These are phyloP conservation scores for Hysterium pulicare DNA, from an alignment of 2,329 filamentous ascomycete species.

Conservation along the genomic window DNA sequence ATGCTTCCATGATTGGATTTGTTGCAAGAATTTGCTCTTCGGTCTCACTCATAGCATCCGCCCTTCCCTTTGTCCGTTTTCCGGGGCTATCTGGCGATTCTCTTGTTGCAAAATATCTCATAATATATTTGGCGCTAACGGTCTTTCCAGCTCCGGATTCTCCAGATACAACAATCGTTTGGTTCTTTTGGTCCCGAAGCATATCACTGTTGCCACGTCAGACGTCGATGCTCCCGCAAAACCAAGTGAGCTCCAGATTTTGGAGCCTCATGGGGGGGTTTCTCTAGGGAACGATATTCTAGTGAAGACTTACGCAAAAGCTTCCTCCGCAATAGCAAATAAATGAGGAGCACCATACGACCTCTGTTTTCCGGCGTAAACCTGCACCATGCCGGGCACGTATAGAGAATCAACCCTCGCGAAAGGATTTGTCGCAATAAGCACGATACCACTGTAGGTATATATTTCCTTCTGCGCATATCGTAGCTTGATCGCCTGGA, in stretches of 20 bases:
- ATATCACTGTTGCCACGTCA: slow-evolving; percentile 66
- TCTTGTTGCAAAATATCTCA: slow-evolving; percentile 98
- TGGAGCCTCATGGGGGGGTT: not conserved
- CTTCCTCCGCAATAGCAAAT: slow-evolving; percentile 98
- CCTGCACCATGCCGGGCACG: slow-evolving; percentile 99
- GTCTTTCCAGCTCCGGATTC: slow-evolving; percentile 99
- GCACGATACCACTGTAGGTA: slow-evolving; percentile 97
- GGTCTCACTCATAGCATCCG: slow-evolving; percentile 88
- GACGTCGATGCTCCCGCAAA: too few relatives aligned
- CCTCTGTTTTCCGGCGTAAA: slow-evolving; percentile 95
- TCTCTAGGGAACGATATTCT: slow-evolving; percentile 1
- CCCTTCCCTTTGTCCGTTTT: slow-evolving; percentile 69
- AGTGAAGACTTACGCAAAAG: slow-evolving; percentile 76
- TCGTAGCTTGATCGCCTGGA: slow-evolving; percentile 95
- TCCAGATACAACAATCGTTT: slow-evolving; percentile 98
- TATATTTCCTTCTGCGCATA: slow-evolving; percentile 99
- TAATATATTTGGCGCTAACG: slow-evolving; percentile 99
- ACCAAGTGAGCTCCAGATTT: too few relatives aligned
- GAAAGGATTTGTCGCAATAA: slow-evolving; percentile 98
- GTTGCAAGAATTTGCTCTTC: slow-evolving; percentile 98
- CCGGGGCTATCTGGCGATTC: slow-evolving; percentile 87
- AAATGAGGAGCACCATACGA: slow-evolving; percentile 96
- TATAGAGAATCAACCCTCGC: slow-evolving; percentile 96
- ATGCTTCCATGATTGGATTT: slow-evolving; percentile 99
- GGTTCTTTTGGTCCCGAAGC: slow-evolving; percentile 91